Percentiles rank a stretch among this genome's conserved stretches.
These are phyloP conservation scores for Cercospora brassicicola DNA, from an alignment of 2,329 filamentous ascomycete species.

Conservation along the genomic window DNA sequence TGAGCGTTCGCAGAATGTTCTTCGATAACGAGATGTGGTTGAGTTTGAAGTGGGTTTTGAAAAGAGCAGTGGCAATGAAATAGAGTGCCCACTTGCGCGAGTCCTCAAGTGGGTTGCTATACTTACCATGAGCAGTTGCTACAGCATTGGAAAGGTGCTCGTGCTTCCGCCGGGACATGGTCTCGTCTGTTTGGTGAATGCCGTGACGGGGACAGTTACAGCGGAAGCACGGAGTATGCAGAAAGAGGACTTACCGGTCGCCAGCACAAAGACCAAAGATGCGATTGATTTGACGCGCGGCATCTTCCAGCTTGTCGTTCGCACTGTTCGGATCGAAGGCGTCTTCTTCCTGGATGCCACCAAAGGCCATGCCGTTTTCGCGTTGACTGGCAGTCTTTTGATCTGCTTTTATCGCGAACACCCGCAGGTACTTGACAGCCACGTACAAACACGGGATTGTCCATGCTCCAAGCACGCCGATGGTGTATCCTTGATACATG, in stretches of 20 bases:
- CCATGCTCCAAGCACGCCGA: constrained; percentile 78
- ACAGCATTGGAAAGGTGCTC: neutral
- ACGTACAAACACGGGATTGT: constrained; percentile 88
- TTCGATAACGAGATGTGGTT: constrained; percentile 87
- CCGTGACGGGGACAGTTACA: neutral
- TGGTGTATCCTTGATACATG: constrained; percentile 79
- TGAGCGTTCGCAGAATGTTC: constrained; percentile 81
- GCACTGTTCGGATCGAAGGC: constrained; percentile 73
- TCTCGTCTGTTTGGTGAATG: neutral
- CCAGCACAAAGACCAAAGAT: constrained; percentile 89
- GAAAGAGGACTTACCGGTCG: constrained; percentile 67
- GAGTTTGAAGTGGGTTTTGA: constrained; percentile 93
- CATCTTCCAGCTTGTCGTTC: constrained; percentile 85
- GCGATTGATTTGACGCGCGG: constrained; percentile 83
- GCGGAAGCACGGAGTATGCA: neutral
- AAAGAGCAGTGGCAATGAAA: constrained; percentile 87
- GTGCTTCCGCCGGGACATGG: constrained; percentile 1
- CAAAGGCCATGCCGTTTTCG: constrained; percentile 35
- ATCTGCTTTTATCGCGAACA: constrained; percentile 90
- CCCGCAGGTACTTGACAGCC: constrained; percentile 78
- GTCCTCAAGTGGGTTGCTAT: constrained; percentile 75
- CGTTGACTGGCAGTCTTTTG: constrained; percentile 60
- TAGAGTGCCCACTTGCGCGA: constrained; percentile 98
- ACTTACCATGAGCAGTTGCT: constrained; percentile 30
- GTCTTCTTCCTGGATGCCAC: constrained; percentile 76